Evolutionary conservation across 345 rosid genomes (phyloP).

Genomic region (Heritiera littoralis): DNA sequence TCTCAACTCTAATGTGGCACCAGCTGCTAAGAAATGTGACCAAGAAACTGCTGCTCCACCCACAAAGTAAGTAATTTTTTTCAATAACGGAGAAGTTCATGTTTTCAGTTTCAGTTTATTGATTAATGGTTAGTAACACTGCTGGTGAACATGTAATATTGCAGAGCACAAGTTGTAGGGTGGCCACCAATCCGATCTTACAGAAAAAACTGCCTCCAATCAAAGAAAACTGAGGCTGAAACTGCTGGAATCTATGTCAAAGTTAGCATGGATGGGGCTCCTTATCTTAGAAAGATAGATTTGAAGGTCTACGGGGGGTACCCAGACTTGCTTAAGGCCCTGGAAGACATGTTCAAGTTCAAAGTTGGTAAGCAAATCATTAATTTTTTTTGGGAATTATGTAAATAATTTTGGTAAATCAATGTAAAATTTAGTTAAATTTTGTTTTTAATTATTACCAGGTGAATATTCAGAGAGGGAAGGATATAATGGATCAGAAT

Average conservation of each 20-base stretch:
- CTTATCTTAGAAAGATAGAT: slow-evolving; percentile 71
- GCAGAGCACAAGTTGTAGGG: slow-evolving; percentile 68
- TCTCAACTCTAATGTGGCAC: not conserved
- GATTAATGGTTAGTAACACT: slow-evolving; percentile 5
- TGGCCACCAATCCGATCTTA: slow-evolving; percentile 77
- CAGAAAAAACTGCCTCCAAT: slow-evolving; percentile 51
- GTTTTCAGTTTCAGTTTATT: not conserved
- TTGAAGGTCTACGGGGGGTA: slow-evolving; percentile 54
- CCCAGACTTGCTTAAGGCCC: slow-evolving; percentile 52
- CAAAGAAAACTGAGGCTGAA: slow-evolving; percentile 36
- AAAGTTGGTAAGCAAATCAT: slow-evolving; percentile 40
- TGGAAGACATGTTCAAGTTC: slow-evolving; percentile 70
- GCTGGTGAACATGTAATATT: not conserved
- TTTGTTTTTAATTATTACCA: slow-evolving; percentile 10
- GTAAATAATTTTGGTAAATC: not conserved
- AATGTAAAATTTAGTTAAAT: not conserved
- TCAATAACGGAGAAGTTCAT: not conserved
- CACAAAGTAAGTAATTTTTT: slow-evolving; percentile 35
- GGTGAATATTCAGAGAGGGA: slow-evolving; percentile 52
- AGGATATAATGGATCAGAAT: slow-evolving; percentile 68
- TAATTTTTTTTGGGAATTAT: not conserved
- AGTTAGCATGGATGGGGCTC: slow-evolving; percentile 76
- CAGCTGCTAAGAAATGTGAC: slow-evolving; percentile 16
- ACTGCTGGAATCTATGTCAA: slow-evolving; percentile 49
- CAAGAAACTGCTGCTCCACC: slow-evolving; percentile 31